These are phyloP conservation scores for Boletus edulis DNA, from an alignment of 768 basidiomycete genomes.

Conservation along the genomic window DNA sequence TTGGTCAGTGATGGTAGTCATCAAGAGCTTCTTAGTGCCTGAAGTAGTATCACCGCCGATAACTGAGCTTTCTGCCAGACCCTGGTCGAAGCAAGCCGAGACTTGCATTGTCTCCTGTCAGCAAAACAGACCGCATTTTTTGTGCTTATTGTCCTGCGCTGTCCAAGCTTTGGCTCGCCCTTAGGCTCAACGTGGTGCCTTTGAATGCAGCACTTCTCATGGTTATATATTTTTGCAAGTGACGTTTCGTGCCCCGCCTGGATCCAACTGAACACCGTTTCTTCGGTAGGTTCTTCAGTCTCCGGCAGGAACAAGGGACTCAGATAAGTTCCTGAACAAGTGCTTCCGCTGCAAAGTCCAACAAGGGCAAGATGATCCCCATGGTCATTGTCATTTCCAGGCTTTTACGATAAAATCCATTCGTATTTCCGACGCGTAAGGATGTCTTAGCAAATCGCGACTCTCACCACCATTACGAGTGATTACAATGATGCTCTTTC, in stretches of 20 bases:
- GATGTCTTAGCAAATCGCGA: background rate
- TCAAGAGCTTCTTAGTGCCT: background rate
- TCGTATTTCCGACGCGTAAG: background rate
- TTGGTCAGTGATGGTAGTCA: background rate
- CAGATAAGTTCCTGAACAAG: background rate
- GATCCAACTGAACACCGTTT: background rate
- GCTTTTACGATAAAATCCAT: background rate
- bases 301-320: slow-evolving; percentile 7
- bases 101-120: background rate
- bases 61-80: background rate
- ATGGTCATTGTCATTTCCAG: background rate
- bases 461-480: background rate
- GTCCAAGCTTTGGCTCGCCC: background rate
- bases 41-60: background rate
- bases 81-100: background rate
- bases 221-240: background rate
- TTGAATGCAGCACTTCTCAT: background rate
- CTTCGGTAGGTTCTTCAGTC: slow-evolving; percentile 4
- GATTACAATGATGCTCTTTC: background rate
- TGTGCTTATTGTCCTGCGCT: background rate
- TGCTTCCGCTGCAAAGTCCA: background rate
- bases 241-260: background rate
- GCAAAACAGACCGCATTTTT: too few relatives aligned
- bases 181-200: background rate
- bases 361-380: background rate